phyloP scores from a whole-genome alignment of 106 monocot species.

The Dendrobium nobile region DNA sequence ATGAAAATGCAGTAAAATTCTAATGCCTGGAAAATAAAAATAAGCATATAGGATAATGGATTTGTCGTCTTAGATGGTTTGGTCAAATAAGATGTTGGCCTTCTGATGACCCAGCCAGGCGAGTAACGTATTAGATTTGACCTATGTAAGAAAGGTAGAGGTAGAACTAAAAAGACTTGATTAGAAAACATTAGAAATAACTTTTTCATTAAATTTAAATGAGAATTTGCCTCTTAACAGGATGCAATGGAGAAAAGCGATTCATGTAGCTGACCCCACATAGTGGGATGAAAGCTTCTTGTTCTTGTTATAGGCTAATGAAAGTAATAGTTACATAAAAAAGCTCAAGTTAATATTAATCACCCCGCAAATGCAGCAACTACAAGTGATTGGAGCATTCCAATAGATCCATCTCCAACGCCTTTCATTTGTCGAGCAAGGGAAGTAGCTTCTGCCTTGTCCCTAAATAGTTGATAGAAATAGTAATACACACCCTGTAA shows the following conservation, averaged over 20 bases:
- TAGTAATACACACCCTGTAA: conserved; percentile 93
- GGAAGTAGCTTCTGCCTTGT: conserved; percentile 66
- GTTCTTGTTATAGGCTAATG: background rate
- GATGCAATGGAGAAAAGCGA: too few species aligned
- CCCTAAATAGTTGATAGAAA: conserved; percentile 95
- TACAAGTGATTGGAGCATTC: conserved; percentile 74
- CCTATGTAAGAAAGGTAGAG: too few species aligned
- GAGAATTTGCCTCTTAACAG: too few species aligned
- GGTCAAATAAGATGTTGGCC: too few species aligned
- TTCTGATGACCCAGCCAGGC: too few species aligned
- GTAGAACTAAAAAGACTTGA: too few species aligned
- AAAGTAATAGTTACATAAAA: conserved; percentile 1
- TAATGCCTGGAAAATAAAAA: background rate
- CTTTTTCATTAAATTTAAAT: too few species aligned
- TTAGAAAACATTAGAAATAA: too few species aligned
- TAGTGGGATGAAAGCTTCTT: too few species aligned
- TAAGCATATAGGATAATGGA: background rate
- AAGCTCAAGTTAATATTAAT: conserved; percentile 9
- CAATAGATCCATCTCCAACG: conserved; percentile 90
- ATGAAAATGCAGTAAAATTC: background rate
- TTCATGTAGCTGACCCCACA: too few species aligned
- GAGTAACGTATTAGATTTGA: too few species aligned
- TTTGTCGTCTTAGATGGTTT: too few species aligned
- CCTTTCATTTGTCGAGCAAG: conserved; percentile 59
- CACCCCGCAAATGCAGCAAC: conserved; percentile 89